Evolutionary conservation across 2,329 filamentous ascomycete species (phyloP).

Genomic region (Monascus ruber): DNA sequence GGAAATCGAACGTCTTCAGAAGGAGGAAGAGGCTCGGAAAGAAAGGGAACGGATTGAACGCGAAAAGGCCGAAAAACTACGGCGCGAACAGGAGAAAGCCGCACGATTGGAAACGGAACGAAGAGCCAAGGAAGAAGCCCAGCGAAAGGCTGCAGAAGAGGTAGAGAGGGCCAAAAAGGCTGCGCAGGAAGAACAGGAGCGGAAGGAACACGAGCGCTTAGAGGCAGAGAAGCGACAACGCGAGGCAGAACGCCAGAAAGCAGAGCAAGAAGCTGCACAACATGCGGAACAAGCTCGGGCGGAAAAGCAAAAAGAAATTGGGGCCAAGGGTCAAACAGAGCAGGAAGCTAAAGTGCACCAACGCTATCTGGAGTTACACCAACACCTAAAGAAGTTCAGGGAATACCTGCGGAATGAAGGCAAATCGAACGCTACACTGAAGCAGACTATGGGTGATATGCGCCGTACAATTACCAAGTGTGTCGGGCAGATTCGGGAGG

Average conservation of each 20-base stretch:
- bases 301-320: conserved; percentile 18
- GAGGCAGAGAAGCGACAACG: conserved; percentile 23
- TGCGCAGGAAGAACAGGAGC: conserved; percentile 21
- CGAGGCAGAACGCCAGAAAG: conserved; percentile 18
- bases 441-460: conserved; percentile 58
- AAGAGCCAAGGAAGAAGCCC: conserved; percentile 30
- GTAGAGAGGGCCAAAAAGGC: conserved; percentile 28
- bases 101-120: conserved; percentile 30
- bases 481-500: conserved; percentile 58
- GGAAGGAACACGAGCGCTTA: conserved; percentile 20
- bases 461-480: conserved; percentile 59
- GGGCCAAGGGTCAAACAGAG: conserved; percentile 16
- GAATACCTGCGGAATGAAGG: conserved; percentile 43
- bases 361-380: conserved; percentile 49
- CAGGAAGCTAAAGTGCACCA: conserved; percentile 34
- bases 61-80: conserved; percentile 20
- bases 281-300: conserved; percentile 16
- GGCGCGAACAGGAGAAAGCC: conserved; percentile 25
- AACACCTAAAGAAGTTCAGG: conserved; percentile 52
- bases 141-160: conserved; percentile 21
- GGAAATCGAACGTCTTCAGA: conserved; percentile 25
- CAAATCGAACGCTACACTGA: conserved; percentile 47
- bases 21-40: conserved; percentile 24
- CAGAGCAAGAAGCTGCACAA: conserved; percentile 18
- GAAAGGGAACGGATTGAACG: conserved; percentile 23